Evolutionary conservation across 768 basidiomycete genomes (phyloP).

Genomic region (Kwoniella bestiolae): DNA sequence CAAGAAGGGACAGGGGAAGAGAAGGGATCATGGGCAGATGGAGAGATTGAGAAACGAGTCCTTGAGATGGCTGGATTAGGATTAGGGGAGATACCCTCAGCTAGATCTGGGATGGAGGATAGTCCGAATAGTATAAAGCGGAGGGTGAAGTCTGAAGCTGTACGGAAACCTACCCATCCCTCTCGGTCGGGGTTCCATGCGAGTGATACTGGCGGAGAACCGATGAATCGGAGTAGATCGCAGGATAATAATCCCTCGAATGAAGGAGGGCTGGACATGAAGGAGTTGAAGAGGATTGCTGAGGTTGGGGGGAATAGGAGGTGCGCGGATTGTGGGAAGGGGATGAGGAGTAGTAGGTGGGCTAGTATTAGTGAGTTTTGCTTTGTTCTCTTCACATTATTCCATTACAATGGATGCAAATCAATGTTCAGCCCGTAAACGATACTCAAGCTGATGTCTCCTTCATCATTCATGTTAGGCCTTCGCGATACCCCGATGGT

Average conservation of each 20-base stretch:
- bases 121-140: slow-evolving; percentile 14
- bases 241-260: slow-evolving; percentile 16
- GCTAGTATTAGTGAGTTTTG: slow-evolving; percentile 50
- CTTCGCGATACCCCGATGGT: slow-evolving; percentile 51
- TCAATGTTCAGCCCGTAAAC: no score
- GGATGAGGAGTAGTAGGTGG: slow-evolving; percentile 53
- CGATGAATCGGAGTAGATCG: slow-evolving; percentile 24
- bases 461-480: slow-evolving; percentile 15
- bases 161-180: slow-evolving; percentile 4
- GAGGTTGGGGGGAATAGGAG: slow-evolving; percentile 39
- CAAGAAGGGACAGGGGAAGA: background rate
- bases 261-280: slow-evolving; percentile 21
- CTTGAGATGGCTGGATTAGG: slow-evolving; percentile 86
- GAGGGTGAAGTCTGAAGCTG: slow-evolving; percentile 35
- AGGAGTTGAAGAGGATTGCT: slow-evolving; percentile 45
- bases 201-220: slow-evolving; percentile 3
- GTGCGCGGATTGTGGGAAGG: slow-evolving; percentile 56
- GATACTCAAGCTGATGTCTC: background rate
- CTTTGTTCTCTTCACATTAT: background rate
- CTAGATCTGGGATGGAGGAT: background rate
- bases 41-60: slow-evolving; percentile 68
- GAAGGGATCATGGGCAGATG: slow-evolving; percentile 29
- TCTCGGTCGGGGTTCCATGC: slow-evolving; percentile 4
- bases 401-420: background rate
- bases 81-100: slow-evolving; percentile 58